phyloP scores from a whole-genome alignment of 2,329 filamentous ascomycete genomes.

The Xylariaceae sp. region DNA sequence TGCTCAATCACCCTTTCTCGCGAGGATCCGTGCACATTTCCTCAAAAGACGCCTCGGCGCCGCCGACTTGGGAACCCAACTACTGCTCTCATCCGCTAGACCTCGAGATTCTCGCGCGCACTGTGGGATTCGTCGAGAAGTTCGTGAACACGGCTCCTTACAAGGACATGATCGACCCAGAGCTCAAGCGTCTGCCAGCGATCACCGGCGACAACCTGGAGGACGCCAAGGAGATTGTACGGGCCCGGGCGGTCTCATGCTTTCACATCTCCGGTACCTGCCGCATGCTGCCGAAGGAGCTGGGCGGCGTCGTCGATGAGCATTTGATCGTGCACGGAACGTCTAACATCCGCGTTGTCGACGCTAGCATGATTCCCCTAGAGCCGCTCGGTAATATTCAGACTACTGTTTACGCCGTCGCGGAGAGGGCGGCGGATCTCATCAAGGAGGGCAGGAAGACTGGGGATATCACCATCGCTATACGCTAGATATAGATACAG shows the following conservation, averaged over 20 bases:
- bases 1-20: constrained; percentile 59
- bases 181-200: constrained; percentile 37
- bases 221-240: constrained; percentile 36
- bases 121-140: constrained; percentile 40
- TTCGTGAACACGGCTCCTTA: constrained; percentile 39
- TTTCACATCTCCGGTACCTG: constrained; percentile 50
- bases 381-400: constrained; percentile 25
- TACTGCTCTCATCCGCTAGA: constrained; percentile 55
- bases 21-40: constrained; percentile 57
- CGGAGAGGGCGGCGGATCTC: constrained; percentile 23
- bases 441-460: constrained; percentile 22
- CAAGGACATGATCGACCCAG: constrained; percentile 38
- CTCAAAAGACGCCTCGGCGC: constrained; percentile 38
- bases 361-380: constrained; percentile 25
- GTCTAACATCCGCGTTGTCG: constrained; percentile 31
- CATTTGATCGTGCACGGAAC: constrained; percentile 42
- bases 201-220: constrained; percentile 34
- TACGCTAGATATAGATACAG: neutral
- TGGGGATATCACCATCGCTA: neutral
- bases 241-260: constrained; percentile 34
- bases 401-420: constrained; percentile 25
- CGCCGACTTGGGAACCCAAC: constrained; percentile 50
- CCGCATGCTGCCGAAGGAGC: constrained; percentile 44
- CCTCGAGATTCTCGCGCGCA: constrained; percentile 46
- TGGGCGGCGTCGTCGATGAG: constrained; percentile 43